Evolutionary conservation across 352 stramenopile species (phyloP).

Genomic region (Thraustotheca clavata): DNA sequence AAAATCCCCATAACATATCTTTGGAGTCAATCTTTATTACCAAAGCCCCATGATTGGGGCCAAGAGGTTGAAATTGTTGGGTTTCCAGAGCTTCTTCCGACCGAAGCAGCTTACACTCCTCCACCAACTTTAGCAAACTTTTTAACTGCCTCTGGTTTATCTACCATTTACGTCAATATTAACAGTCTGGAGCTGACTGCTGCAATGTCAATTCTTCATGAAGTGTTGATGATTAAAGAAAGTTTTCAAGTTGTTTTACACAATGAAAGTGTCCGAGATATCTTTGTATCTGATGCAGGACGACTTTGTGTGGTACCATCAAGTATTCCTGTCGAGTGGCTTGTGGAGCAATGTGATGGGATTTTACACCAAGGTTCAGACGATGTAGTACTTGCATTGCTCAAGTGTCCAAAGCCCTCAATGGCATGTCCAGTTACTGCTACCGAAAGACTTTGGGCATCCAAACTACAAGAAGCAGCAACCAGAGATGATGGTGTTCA

Average conservation of each 20-base stretch:
- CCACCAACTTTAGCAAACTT: neutral
- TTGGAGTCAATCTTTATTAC: slow-evolving; percentile 49
- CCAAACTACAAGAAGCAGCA: neutral
- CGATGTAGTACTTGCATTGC: neutral
- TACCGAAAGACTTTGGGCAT: neutral
- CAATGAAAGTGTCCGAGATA: neutral
- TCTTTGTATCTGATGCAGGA: neutral
- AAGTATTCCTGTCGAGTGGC: neutral
- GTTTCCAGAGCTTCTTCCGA: slow-evolving; percentile 31
- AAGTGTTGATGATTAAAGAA: neutral
- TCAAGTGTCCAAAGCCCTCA: neutral
- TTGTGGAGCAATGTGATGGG: neutral
- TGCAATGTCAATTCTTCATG: neutral
- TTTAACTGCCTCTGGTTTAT: neutral
- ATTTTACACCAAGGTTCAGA: slow-evolving; percentile 4
- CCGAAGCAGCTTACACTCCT: neutral
- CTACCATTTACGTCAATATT: neutral
- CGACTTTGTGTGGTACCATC: neutral
- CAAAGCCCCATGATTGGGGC: slow-evolving; percentile 54
- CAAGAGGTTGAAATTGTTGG: slow-evolving; percentile 46
- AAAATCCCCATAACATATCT: slow-evolving; percentile 62
- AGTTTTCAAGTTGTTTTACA: neutral
- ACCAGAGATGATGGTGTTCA: no score
- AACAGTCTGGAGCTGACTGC: neutral
- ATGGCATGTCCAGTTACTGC: slow-evolving; percentile 8